Base-by-base conservation (phyloP, 2,329 filamentous ascomycete genomes). In the Cladobotryum mycophilum region DNA sequence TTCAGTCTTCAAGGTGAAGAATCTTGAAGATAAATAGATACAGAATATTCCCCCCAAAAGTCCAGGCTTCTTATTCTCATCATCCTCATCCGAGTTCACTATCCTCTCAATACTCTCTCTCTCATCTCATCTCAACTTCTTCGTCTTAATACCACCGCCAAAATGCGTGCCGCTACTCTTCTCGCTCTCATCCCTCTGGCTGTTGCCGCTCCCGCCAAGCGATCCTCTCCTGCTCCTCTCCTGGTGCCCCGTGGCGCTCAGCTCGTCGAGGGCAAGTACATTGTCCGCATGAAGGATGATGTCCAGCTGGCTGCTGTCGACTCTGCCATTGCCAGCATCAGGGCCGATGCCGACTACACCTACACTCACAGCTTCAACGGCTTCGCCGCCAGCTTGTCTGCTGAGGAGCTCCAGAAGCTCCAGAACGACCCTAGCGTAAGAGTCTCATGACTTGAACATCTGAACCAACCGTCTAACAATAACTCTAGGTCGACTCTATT, bases 401-500 rank as follows among this genome's bases (percentile, higher is more conserved):
- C 48, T 3, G 42, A 51, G 0, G 53, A 58, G 11, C 49, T 64
- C 13, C 47, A 60, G 49, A 41, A 37, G 22, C 52, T 65, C 12
- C 61, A 57, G 22, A 47, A 53, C 15, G 53, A 60, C 45, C 60
- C 61, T 11, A 53, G 58, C 51, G 60, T 60, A 54, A 56, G 25
- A 7, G 47, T 11, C 33, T 18, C 8, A 42, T 14, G 3, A 45
- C 14, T 14, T 35, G 25, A 8, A 6, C 6, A 30, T 30, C 9
- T 17, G 33, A 18, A 33, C 5, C 5, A 30, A 15, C 12, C 5
- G 0, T 9, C 45, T 47, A 38, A 54, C 43, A 30, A 30, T n/a
- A 8, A 30, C 8, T 11, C 13, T 34, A 60, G 57, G 65, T 70
- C 41, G 62, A 64, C 3, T 70, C 66, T 53, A 58, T 72, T 25